These are phyloP conservation scores for Yamadazyma friedrichii DNA, from an alignment of 1,139 yeast genomes.

Conservation along the genomic window DNA sequence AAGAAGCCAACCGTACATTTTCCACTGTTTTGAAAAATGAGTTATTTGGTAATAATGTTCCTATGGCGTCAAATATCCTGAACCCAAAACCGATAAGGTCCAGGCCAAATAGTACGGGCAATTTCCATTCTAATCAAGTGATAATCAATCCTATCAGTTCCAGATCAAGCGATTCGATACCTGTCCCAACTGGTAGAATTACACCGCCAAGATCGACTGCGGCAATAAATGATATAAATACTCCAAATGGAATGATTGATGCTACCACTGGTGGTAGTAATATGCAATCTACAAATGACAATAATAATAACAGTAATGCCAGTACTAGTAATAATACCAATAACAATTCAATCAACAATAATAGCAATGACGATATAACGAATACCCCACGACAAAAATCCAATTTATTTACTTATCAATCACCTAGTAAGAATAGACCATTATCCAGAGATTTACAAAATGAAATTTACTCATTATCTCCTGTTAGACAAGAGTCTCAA, in stretches of 20 bases:
- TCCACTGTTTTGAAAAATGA: slow-evolving; percentile 86
- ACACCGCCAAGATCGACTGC: slow-evolving; percentile 23
- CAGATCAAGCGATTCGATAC: slow-evolving; percentile 16
- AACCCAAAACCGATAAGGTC: slow-evolving; percentile 13
- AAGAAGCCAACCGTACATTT: slow-evolving; percentile 85
- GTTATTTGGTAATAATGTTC: slow-evolving; percentile 83
- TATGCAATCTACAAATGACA: slow-evolving; percentile 1
- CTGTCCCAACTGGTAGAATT: slow-evolving; percentile 15
- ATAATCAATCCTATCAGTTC: slow-evolving; percentile 11
- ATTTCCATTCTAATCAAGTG: slow-evolving; percentile 10
- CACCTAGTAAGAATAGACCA: slow-evolving; percentile 63
- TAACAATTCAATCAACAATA: slow-evolving; percentile 7
- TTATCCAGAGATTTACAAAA: slow-evolving; percentile 61
- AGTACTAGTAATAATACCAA: neutral
- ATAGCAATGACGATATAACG: slow-evolving; percentile 25
- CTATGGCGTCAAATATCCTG: slow-evolving; percentile 43
- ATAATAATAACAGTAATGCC: neutral
- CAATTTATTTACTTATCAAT: slow-evolving; percentile 68
- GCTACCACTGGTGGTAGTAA: slow-evolving; percentile 4
- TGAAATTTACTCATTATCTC: slow-evolving; percentile 78
- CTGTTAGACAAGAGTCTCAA: slow-evolving; percentile 88
- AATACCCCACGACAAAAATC: slow-evolving; percentile 53
- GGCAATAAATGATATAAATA: slow-evolving; percentile 12
- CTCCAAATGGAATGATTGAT: slow-evolving; percentile 4
- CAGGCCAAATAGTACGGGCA: slow-evolving; percentile 26